Base-by-base conservation (phyloP, 2,329 filamentous ascomycete genomes). In the Fusarium sulawesiense region DNA sequence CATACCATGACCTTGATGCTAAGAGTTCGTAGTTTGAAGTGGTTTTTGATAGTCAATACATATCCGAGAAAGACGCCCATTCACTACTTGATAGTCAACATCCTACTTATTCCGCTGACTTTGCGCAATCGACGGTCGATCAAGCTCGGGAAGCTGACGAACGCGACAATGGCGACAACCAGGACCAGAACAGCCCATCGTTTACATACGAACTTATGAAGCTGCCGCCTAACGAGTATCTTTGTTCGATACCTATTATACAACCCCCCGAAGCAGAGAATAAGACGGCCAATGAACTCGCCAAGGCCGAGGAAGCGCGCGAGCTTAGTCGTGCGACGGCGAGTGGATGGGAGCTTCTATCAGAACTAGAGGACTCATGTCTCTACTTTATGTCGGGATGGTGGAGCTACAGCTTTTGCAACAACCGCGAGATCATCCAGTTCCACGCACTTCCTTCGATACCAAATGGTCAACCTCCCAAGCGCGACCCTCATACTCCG, bases 361-460 rank as follows among this genome's bases (percentile, higher is more conserved):
- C 88, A 69, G 89, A 90, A 27, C 91, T 98, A 80, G 88, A 96
- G 60, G 88, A 94, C 56, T 92, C 90, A 6, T 98, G 94, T 79
- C 87, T 98, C 68, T 97, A 95, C 82, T 88, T 85, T 70, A 83
- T 94, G 70, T 92, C 90, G 2, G 94, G 94, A 0, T 98, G 94
- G 94, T 98, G 94, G 94, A 96, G 92, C 76, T 98, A 98, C 81
- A 92, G 91, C 73, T 97, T 97, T 80, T 98, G 94, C 84, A 96
- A 97, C 81, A 93, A 93, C 77, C 87, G 91, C 66, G 89, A 95
- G 68, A 91, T 98, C 66, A 92, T 93, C 75, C 94, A 98, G 80
- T 98, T 97, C 80, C 94, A 98, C 78, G 93, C 93, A 46, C 82
- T 95, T 63, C 88, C 93, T 1, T 89, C 89, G 4, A 81, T 81